Evolutionary conservation across 2,329 filamentous ascomycete genomes (phyloP), one percentile per base, ranked within the genome.

Genomic region (Aureobasidium namibiae): DNA sequence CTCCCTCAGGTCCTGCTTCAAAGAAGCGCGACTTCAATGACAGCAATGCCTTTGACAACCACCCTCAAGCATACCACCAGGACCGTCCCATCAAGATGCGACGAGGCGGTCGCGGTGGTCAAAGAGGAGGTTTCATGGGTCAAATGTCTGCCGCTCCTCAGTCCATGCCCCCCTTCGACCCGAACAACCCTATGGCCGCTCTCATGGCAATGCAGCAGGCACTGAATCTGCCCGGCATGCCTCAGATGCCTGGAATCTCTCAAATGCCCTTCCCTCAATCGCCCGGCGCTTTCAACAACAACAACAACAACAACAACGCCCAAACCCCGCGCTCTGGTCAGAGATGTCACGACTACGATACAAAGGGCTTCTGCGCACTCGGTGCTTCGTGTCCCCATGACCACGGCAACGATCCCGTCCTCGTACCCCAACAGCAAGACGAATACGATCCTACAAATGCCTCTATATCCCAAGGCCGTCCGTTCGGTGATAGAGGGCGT

Each of bases 341-440:
- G 60, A 78, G 82, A 60, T 92, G 88, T 67, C 78, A 81, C 60
- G 85, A 90, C 69, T 90, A 88, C 65, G 86, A 90, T 60, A 82
- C 75, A 1, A 88, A 88, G 65, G 89, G 89, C 0, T 89, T 82
- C 66, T 92, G 89, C 67, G 79, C 83, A 6, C 76, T 84, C 39
- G 87, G 87, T 3, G 82, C 78, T 65, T 80, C 78, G 23, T 92
- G 89, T 71, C 80, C 77, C 39, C 90, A 82, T 65, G 84, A 90
- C 65, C 89, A 92, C 68, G 83, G 82, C 9, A 77, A 79, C 53
- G 78, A 83, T 62, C 75, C 78, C 13, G 69, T 79, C 41, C 67
- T 70, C 68, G 78, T 76, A 24, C 67, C 71, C 26, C 64, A 72
- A 52, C 68, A 72, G 29, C 45, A 45, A 26, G 65, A 68, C 73